These are phyloP conservation scores for Aspergillus alliaceus DNA, from an alignment of 2,329 filamentous ascomycete species.

Conservation along the genomic window DNA sequence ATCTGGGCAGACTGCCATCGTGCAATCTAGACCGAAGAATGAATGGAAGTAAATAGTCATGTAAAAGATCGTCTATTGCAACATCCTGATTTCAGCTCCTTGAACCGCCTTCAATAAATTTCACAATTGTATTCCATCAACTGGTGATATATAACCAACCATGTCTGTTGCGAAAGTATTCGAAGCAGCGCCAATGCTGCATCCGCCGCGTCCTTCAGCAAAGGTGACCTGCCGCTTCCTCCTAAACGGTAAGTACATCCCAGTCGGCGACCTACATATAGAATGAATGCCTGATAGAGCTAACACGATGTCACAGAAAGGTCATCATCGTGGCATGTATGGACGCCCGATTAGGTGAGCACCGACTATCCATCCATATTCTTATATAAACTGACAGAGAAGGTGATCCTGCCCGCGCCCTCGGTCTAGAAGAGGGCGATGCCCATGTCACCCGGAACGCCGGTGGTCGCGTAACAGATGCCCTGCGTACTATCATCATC, in stretches of 20 bases:
- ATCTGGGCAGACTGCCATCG: neutral
- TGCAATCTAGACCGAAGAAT: neutral
- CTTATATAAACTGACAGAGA: neutral
- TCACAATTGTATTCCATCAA: neutral
- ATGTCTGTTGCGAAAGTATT: constrained; percentile 49
- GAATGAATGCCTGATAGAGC: neutral
- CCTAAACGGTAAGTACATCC: constrained; percentile 56
- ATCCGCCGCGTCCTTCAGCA: constrained; percentile 61
- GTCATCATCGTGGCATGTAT: constrained; percentile 67
- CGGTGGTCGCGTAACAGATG: constrained; percentile 66
- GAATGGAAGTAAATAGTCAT: no score
- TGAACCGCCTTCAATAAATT: no score
- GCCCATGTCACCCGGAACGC: constrained; percentile 79
- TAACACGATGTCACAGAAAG: neutral
- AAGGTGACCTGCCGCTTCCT: constrained; percentile 66
- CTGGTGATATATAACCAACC: no score
- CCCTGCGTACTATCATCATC: constrained; percentile 72
- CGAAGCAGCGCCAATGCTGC: constrained; percentile 56
- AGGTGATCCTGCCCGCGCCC: constrained; percentile 64
- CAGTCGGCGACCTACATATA: neutral
- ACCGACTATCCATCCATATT: neutral
- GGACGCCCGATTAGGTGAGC: constrained; percentile 62
- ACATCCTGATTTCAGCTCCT: no score
- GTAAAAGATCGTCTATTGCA: no score
- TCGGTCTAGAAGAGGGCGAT: constrained; percentile 71